phyloP scores from a whole-genome alignment of 2,329 filamentous ascomycete genomes.

The Exophiala sp. region DNA sequence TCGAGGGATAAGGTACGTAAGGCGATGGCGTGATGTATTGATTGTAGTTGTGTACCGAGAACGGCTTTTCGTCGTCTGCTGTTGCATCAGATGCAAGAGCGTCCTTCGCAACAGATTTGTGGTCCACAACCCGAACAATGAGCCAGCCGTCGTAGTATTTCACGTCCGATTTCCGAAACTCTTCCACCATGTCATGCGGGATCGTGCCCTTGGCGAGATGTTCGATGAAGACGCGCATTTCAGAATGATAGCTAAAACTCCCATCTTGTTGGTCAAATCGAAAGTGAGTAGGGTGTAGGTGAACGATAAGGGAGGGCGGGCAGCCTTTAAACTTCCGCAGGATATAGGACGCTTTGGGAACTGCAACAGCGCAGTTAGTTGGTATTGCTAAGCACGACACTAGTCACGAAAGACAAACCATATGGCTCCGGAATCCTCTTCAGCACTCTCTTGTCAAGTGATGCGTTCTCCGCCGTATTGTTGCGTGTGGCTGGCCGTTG shows the following conservation, averaged over 20 bases:
- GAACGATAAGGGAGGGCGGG: constrained; percentile 76
- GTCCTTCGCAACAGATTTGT: constrained; percentile 62
- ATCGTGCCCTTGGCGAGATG: constrained; percentile 71
- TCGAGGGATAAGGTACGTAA: constrained; percentile 64
- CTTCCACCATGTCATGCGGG: constrained; percentile 80
- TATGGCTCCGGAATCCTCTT: constrained; percentile 43
- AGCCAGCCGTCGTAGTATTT: constrained; percentile 89
- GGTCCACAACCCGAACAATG: constrained; percentile 89
- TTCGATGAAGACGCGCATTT: constrained; percentile 75
- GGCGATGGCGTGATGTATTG: constrained; percentile 84
- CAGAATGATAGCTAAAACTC: constrained; percentile 84
- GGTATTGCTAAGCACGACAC: not conserved
- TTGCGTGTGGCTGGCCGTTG: constrained; percentile 35
- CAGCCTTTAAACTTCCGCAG: constrained; percentile 69
- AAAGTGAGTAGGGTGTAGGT: constrained; percentile 80
- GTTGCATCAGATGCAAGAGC: constrained; percentile 50
- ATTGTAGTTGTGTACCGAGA: constrained; percentile 89
- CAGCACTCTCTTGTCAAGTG: constrained; percentile 32
- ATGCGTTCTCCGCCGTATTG: constrained; percentile 28
- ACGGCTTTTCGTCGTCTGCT: constrained; percentile 60
- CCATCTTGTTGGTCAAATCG: constrained; percentile 91
- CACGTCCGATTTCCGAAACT: constrained; percentile 65
- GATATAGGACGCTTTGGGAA: constrained; percentile 69
- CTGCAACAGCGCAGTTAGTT: constrained; percentile 40
- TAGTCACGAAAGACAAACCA: constrained; percentile 34